Conservation (phyloP, 768 basidiomycete species). For the Leucosporidium yakuticum region DNA sequence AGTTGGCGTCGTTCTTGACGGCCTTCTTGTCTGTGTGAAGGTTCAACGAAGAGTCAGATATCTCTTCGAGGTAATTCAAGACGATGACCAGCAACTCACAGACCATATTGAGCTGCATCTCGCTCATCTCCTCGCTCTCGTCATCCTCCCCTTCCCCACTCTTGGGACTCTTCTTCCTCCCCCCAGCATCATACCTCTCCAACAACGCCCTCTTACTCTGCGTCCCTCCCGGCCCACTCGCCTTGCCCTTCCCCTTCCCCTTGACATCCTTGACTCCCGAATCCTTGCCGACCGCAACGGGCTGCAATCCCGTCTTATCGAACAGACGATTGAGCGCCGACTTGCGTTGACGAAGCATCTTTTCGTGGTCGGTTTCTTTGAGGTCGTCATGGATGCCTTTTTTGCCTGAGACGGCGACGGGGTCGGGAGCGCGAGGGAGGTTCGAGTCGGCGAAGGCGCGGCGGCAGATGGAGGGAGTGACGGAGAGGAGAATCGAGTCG, state of each 20-base stretch:
- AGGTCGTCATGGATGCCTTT: constrained; percentile 61
- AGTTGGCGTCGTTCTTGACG: constrained; percentile 65
- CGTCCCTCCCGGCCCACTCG: constrained; percentile 47
- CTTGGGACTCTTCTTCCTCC: constrained; percentile 47
- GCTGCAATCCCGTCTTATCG: constrained; percentile 63
- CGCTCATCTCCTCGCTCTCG: constrained; percentile 70
- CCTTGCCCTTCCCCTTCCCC: constrained; percentile 38
- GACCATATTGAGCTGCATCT: constrained; percentile 73
- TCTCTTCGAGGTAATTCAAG: not conserved
- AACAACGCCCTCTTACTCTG: constrained; percentile 34
- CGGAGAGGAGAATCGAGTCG: constrained; percentile 66
- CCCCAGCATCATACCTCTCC: constrained; percentile 6
- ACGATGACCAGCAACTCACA: constrained; percentile 51
- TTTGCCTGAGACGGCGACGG: constrained; percentile 5
- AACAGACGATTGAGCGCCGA: constrained; percentile 66
- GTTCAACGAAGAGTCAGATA: not conserved
- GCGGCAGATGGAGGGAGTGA: constrained; percentile 63
- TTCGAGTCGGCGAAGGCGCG: constrained; percentile 55
- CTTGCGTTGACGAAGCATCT: constrained; percentile 72
- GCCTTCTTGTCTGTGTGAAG: constrained; percentile 53
- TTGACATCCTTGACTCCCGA: constrained; percentile 44
- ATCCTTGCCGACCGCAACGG: constrained; percentile 43
- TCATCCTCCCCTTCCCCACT: constrained; percentile 64
- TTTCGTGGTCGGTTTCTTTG: constrained; percentile 71
- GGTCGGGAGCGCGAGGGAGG: constrained; percentile 1